Evolutionary conservation across 1,284 basidiomycete genomes (phyloP).

Genomic region (Fomitopsis palustris): DNA sequence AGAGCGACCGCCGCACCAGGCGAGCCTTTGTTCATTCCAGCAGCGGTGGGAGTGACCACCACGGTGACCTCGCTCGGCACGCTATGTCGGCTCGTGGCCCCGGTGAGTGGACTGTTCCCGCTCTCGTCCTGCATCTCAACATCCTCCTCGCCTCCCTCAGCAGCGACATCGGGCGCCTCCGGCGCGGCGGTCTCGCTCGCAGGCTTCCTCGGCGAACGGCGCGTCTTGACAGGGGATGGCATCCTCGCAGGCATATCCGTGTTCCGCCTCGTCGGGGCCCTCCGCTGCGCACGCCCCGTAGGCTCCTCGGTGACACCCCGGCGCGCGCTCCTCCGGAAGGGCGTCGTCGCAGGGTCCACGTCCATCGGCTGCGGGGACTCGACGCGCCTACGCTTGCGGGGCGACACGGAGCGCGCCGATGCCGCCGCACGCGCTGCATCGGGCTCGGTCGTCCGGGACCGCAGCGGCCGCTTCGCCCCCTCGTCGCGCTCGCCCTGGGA

Average conservation of each 20-base stretch:
- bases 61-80: slow-evolving; percentile 56
- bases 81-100: slow-evolving; percentile 48
- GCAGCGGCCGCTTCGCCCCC: slow-evolving; percentile 21
- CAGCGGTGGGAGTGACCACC: slow-evolving; percentile 24
- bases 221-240: background rate
- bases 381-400: slow-evolving; percentile 45
- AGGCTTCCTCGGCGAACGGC: background rate
- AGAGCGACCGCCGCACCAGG: slow-evolving; percentile 5
- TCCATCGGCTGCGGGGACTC: slow-evolving; percentile 37
- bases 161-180: slow-evolving; percentile 1
- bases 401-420: slow-evolving; percentile 16
- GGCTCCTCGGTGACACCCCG: slow-evolving; percentile 2
- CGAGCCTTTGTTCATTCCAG: slow-evolving; percentile 17
- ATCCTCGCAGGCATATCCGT: slow-evolving; percentile 5
- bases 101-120: slow-evolving; percentile 48
- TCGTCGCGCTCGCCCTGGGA: background rate
- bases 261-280: background rate
- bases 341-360: slow-evolving; percentile 15
- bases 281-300: background rate
- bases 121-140: slow-evolving; percentile 48
- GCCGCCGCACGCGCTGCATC: slow-evolving; percentile 16
- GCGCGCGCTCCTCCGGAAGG: slow-evolving; percentile 11
- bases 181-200: background rate
- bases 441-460: slow-evolving; percentile 24
- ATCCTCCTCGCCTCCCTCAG: slow-evolving; percentile 2